These are phyloP conservation scores for Stellera chamaejasme DNA, from an alignment of 345 rosid genomes.

Conservation along the genomic window DNA sequence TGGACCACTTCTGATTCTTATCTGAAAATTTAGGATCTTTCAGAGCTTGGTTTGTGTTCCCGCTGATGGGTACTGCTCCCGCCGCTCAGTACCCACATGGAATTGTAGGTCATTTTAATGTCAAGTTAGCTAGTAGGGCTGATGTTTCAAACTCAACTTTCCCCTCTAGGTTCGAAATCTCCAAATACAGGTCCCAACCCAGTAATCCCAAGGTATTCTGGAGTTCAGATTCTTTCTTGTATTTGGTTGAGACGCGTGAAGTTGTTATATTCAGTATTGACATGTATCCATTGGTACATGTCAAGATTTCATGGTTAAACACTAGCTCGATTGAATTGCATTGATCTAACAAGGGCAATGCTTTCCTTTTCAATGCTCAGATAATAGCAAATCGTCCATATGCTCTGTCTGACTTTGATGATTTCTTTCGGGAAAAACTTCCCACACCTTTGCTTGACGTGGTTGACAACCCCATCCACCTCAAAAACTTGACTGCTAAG, in stretches of 20 bases:
- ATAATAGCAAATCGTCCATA: constrained; percentile 26
- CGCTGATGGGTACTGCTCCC: constrained; percentile 46
- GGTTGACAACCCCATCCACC: constrained; percentile 68
- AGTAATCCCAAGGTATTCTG: constrained; percentile 33
- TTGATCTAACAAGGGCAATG: background rate
- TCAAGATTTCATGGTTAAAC: background rate
- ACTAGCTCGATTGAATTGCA: no score
- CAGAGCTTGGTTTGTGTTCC: constrained; percentile 15
- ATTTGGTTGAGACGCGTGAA: background rate
- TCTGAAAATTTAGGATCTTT: background rate
- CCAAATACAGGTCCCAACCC: constrained; percentile 22
- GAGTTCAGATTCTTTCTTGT: background rate
- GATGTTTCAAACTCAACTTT: constrained; percentile 24
- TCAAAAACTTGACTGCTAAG: constrained; percentile 65
- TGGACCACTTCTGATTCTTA: background rate
- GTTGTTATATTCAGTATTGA: background rate
- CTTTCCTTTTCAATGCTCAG: constrained; percentile 30
- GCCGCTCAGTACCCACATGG: constrained; percentile 33
- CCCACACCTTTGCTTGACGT: constrained; percentile 72
- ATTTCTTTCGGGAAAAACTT: constrained; percentile 47
- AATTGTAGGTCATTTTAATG: constrained; percentile 25
- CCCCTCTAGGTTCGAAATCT: constrained; percentile 23
- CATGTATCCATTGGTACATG: background rate
- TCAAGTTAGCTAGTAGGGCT: constrained; percentile 22
- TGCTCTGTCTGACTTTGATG: constrained; percentile 64